Evolutionary conservation across 2,329 filamentous ascomycete genomes (phyloP), one percentile per base, ranked within the genome.

Genomic region (Magnaporthiopsis rhizophila): DNA sequence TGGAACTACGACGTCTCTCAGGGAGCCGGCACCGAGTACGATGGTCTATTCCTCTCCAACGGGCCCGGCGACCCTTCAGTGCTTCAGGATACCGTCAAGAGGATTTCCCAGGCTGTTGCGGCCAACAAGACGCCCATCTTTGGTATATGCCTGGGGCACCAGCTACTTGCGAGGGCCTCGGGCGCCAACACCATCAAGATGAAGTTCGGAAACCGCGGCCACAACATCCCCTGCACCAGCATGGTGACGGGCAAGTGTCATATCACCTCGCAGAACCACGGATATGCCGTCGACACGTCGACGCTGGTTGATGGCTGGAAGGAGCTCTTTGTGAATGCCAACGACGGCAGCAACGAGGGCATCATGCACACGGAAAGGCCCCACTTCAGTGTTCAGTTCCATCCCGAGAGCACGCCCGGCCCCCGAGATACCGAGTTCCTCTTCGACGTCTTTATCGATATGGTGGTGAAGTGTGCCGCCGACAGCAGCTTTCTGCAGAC

Each of bases 341-440:
- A 99, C 76, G 95, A 99, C 71, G 91, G 91, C 71, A 97, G 91
- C 78, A 99, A 99, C 77, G 95, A 99, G 80, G 95, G 95, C 78
- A 97, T 99, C 73, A 89, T 93, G 77, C 92, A 98, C 76, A 80
- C 85, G 61, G 85, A 81, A 75, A 90, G 88, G 72, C 95, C 95
- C 62, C 96, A 94, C 80, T 99, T 99, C 83, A 97, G 92, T 81
- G 95, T 98, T n/a, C 95, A 99, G 75, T 99, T 99, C 80, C 95
- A 99, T 74, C 95, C 95, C 0, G 95, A 99, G 78, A 97, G 93
- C 81, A 96, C 92, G 1, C 95, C 95, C 3, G 95, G 95, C 65
- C 95, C 95, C 62, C 86, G 92, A 50, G 95, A 99, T 74, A 99
- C 95, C 34, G 95, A 99, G 76, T 97, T 91, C 74, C 83, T 99